phyloP scores from a whole-genome alignment of 257 asterid species.

The Jaltomata sinuosa region DNA sequence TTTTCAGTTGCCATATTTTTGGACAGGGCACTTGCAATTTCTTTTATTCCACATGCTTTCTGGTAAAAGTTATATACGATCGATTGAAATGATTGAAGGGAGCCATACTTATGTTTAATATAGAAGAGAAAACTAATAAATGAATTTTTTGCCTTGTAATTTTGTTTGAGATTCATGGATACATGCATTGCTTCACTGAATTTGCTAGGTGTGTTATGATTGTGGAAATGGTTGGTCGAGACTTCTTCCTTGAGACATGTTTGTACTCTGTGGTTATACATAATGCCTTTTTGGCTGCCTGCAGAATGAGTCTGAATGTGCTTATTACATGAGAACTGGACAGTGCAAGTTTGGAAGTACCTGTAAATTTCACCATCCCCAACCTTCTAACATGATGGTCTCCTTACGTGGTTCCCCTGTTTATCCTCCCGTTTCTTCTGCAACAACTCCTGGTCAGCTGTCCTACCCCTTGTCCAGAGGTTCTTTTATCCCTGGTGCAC shows the following conservation, averaged over 20 bases:
- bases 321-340: conserved; percentile 87
- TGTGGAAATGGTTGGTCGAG: neutral
- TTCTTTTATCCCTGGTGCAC: conserved; percentile 76
- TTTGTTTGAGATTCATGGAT: neutral
- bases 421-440: conserved; percentile 77
- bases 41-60: neutral
- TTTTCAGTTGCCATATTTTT: neutral
- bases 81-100: neutral
- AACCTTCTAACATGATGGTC: conserved; percentile 88
- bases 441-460: conserved; percentile 64
- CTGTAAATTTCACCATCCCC: conserved; percentile 96
- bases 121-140: neutral
- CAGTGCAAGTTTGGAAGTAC: conserved; percentile 93
- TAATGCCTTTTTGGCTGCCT: conserved; percentile 1
- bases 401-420: conserved; percentile 82
- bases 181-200: neutral
- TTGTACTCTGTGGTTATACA: neutral
- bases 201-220: neutral
- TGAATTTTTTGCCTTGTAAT: neutral
- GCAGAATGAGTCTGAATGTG: conserved; percentile 84
- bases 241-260: neutral
- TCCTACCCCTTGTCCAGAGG: conserved; percentile 73
- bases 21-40: neutral
- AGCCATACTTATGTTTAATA: neutral
- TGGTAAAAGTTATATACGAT: neutral